Conservation (phyloP, 1,284 basidiomycete species). For the Boletus austroedulis region DNA sequence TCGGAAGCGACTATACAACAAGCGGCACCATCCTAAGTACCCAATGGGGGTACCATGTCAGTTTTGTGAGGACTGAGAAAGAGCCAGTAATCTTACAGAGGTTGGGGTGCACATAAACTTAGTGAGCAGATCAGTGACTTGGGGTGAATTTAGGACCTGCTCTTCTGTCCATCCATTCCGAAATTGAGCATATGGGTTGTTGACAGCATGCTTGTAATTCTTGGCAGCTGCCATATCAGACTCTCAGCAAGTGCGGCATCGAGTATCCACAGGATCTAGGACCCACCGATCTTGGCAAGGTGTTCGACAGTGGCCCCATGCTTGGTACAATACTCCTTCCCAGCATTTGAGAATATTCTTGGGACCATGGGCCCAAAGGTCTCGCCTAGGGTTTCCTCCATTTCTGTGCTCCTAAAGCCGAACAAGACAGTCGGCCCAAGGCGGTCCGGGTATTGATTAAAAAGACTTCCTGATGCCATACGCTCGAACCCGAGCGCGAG, state of each 20-base stretch:
- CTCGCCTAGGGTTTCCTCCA: conserved; percentile 57
- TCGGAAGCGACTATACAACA: conserved; percentile 80
- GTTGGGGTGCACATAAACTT: conserved; percentile 88
- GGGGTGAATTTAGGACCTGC: conserved; percentile 62
- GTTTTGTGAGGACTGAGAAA: conserved; percentile 7
- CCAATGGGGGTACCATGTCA: not conserved
- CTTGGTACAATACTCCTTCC: conserved; percentile 72
- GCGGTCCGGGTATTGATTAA: conserved; percentile 67
- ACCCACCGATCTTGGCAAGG: conserved; percentile 72
- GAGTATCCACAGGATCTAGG: not conserved
- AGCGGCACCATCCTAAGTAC: conserved; percentile 55
- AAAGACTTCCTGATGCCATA: conserved; percentile 76
- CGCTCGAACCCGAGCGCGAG: conserved; percentile 87
- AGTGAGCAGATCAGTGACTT: conserved; percentile 71
- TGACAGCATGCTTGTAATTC: conserved; percentile 78
- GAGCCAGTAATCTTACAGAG: conserved; percentile 42
- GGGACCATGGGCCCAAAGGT: conserved; percentile 70
- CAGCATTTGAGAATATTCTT: conserved; percentile 75
- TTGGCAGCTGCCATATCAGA: conserved; percentile 56
- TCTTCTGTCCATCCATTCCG: conserved; percentile 73
- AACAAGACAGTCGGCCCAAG: conserved; percentile 55
- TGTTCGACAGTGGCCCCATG: conserved; percentile 68
- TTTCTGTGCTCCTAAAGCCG: conserved; percentile 43
- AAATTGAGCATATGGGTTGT: conserved; percentile 88
- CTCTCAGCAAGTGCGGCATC: not conserved